phyloP scores from a whole-genome alignment of 768 basidiomycete genomes.

The Suillus bovinus region DNA sequence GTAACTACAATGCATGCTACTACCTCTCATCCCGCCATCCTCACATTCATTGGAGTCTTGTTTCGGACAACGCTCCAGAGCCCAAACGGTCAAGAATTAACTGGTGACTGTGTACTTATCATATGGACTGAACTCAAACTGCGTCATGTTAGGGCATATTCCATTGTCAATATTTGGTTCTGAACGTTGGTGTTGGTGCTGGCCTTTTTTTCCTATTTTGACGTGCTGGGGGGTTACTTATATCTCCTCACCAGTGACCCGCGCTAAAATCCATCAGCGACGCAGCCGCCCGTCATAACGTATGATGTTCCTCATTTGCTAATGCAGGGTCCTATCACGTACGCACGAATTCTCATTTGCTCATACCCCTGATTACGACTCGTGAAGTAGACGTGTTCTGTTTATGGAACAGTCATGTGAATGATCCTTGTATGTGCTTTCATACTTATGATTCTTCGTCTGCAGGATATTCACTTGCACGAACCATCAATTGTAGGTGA shows the following conservation, averaged over 20 bases:
- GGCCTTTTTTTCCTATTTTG: background rate
- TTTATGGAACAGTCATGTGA: background rate
- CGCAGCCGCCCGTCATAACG: background rate
- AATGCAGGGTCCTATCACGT: background rate
- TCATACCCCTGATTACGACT: background rate
- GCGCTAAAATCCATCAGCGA: background rate
- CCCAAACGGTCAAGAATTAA: background rate
- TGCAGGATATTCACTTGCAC: too few relatives aligned
- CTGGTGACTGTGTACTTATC: background rate
- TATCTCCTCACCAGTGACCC: background rate
- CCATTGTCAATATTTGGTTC: background rate
- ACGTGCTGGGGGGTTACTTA: background rate
- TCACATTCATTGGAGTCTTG: background rate
- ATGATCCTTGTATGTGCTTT: too few relatives aligned
- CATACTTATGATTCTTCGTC: too few relatives aligned
- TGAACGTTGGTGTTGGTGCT: background rate
- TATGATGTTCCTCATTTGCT: background rate
- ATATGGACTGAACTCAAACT: background rate
- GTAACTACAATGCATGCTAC: background rate
- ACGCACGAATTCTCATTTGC: background rate
- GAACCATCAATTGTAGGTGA: too few relatives aligned
- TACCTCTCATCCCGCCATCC: background rate
- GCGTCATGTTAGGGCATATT: background rate
- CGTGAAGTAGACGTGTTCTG: background rate
- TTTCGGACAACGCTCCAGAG: background rate